phyloP scores from a whole-genome alignment of 345 rosid genomes.

The Cardamine chenopodiifolia region DNA sequence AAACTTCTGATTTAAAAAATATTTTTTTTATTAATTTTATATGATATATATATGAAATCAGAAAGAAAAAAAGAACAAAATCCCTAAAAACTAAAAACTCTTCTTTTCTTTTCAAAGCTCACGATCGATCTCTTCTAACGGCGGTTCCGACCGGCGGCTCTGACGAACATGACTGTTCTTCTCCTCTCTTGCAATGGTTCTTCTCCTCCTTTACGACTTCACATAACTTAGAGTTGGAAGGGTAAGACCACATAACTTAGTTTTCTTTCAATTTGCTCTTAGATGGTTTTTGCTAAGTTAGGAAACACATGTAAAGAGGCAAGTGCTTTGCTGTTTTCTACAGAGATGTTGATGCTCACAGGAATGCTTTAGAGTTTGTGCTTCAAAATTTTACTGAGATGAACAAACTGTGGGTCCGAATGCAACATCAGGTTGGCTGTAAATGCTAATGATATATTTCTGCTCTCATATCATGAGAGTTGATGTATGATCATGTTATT shows the following conservation, averaged over 20 bases:
- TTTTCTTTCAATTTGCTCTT: slow-evolving; percentile 8
- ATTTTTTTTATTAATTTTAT: too few relatives aligned
- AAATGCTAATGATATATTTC: slow-evolving; percentile 7
- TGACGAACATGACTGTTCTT: too few relatives aligned
- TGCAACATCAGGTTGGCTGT: slow-evolving; percentile 99
- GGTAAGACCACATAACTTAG: slow-evolving; percentile 51
- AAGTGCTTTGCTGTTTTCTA: slow-evolving; percentile 27
- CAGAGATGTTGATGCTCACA: slow-evolving; percentile 86
- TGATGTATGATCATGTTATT: slow-evolving; percentile 83
- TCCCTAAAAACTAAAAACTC: too few relatives aligned
- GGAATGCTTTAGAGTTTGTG: slow-evolving; percentile 86
- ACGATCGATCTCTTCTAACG: too few relatives aligned
- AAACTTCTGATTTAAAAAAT: too few relatives aligned
- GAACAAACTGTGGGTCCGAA: slow-evolving; percentile 99
- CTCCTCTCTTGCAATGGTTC: slow-evolving; percentile 88
- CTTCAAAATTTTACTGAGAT: slow-evolving; percentile 96
- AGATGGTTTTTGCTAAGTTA: neutral
- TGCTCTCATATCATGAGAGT: too few relatives aligned
- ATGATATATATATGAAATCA: too few relatives aligned
- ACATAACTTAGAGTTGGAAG: slow-evolving; percentile 82
- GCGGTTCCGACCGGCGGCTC: too few relatives aligned
- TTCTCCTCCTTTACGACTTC: too few relatives aligned
- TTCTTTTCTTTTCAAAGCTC: too few relatives aligned
- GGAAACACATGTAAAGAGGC: slow-evolving; percentile 7
- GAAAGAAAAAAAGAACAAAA: too few relatives aligned